Conservation (phyloP, 2,329 filamentous ascomycete genomes). For the Myriosclerotinia curreyana region DNA sequence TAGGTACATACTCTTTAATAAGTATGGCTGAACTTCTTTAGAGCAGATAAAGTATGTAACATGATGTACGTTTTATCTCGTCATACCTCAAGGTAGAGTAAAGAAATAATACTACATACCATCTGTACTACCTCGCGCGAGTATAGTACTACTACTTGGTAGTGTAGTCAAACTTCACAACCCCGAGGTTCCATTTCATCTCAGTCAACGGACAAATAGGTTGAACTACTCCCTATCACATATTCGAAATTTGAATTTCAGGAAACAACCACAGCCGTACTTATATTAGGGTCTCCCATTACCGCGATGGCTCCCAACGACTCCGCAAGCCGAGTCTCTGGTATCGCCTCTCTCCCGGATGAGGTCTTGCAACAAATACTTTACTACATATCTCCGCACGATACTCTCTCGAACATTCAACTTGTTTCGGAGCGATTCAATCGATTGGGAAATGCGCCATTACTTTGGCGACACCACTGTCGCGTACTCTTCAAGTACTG, state of each 20-base stretch:
- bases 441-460: constrained; percentile 63
- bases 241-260: background rate
- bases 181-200: background rate
- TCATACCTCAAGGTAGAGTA: background rate
- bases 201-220: background rate
- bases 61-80: background rate
- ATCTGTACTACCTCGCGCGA: background rate
- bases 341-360: constrained; percentile 53
- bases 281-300: background rate
- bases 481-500: constrained; percentile 67
- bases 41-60: too few relatives aligned
- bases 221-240: background rate
- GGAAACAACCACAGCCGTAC: background rate
- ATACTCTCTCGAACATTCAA: constrained; percentile 50
- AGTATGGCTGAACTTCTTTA: too few relatives aligned
- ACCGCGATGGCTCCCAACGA: constrained; percentile 6
- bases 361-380: constrained; percentile 83
- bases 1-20: too few relatives aligned
- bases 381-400: constrained; percentile 55
- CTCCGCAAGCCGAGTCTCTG: background rate
- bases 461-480: constrained; percentile 82
- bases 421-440: constrained; percentile 61
- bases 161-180: background rate
- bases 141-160: background rate
- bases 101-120: background rate